These are phyloP conservation scores for Venturia effusa DNA, from an alignment of 2,329 filamentous ascomycete genomes.

Conservation along the genomic window DNA sequence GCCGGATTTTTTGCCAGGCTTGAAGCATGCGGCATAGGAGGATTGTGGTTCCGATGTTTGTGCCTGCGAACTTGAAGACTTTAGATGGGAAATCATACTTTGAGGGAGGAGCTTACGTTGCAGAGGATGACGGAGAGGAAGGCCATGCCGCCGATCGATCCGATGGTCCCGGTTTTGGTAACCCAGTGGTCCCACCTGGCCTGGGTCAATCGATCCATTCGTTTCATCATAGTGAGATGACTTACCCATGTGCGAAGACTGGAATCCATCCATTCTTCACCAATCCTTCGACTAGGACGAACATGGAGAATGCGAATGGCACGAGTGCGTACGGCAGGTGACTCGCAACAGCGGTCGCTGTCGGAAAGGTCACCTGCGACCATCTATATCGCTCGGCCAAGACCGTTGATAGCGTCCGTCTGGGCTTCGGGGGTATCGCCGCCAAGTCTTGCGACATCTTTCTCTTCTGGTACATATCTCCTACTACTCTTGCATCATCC, in stretches of 20 bases:
- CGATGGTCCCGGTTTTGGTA: conserved; percentile 55
- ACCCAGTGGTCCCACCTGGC: conserved; percentile 58
- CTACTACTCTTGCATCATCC: conserved; percentile 14
- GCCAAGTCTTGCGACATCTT: not conserved
- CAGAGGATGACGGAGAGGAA: conserved; percentile 61
- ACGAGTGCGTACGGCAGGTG: conserved; percentile 59
- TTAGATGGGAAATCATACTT: conserved; percentile 7
- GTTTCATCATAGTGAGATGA: too few species aligned
- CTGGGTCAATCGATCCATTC: not conserved
- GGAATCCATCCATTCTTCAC: conserved; percentile 66
- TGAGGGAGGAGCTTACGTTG: conserved; percentile 46
- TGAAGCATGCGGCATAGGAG: conserved; percentile 61
- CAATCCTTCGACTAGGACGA: conserved; percentile 60
- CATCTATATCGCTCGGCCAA: conserved; percentile 28
- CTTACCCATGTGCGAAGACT: conserved; percentile 53
- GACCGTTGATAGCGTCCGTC: not conserved
- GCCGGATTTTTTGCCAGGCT: conserved; percentile 53
- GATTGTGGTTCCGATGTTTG: conserved; percentile 67
- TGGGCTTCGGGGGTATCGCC: conserved; percentile 4
- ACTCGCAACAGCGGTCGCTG: conserved; percentile 50
- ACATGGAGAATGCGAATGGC: conserved; percentile 65
- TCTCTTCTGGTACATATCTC: conserved; percentile 10
- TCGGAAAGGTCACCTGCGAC: conserved; percentile 61
- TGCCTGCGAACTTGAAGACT: conserved; percentile 54
- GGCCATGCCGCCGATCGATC: conserved; percentile 60